Evolutionary conservation across 345 rosid species (phyloP).

Genomic region (Barbarea vulgaris): DNA sequence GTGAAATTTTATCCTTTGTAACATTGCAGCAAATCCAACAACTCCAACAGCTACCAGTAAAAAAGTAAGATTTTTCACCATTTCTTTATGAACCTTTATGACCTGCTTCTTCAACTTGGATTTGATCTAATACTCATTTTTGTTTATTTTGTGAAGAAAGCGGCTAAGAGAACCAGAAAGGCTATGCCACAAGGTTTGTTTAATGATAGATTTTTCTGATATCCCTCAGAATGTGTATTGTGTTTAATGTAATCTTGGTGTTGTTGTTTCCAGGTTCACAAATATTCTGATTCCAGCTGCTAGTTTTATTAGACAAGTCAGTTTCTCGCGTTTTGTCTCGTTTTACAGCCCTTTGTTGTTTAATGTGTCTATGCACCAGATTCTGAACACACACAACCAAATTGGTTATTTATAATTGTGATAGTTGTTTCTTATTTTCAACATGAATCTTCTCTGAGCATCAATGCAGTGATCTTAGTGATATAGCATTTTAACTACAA

Average conservation of each 20-base stretch:
- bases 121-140: neutral
- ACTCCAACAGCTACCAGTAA: constrained; percentile 26
- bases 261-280: constrained; percentile 17
- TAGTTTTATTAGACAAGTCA: constrained; percentile 67
- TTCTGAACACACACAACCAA: neutral
- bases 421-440: neutral
- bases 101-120: neutral
- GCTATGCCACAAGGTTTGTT: constrained; percentile 38
- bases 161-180: neutral
- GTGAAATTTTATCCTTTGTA: neutral
- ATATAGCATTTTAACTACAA: constrained; percentile 1
- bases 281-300: constrained; percentile 64
- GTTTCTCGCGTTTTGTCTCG: too few species aligned
- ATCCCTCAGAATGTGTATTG: neutral
- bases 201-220: neutral
- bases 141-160: constrained; percentile 22
- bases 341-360: neutral
- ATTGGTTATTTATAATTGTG: too few species aligned
- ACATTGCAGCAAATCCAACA: constrained; percentile 28
- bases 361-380: too few species aligned
- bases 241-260: too few species aligned
- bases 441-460: neutral
- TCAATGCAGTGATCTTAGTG: constrained; percentile 7
- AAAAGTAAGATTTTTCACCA: constrained; percentile 1
- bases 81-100: constrained; percentile 19